A percentile compares a stretch with the other conserved stretches of the same genome.
These are phyloP conservation scores for Penicillium dipodomyicola DNA, from an alignment of 495 filamentous ascomycete genomes.

Conservation along the genomic window DNA sequence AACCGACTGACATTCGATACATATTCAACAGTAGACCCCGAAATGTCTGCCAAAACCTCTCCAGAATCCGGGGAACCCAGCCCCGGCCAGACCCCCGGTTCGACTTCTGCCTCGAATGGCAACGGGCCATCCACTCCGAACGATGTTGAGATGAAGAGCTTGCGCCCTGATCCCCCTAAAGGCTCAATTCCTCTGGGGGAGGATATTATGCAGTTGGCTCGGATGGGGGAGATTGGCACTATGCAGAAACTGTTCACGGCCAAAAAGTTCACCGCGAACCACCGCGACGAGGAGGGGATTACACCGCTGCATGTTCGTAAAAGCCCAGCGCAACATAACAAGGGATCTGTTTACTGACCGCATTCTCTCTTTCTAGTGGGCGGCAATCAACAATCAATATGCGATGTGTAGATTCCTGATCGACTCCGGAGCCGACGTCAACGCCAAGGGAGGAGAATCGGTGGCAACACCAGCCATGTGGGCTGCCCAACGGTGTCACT, in stretches of 20 bases:
- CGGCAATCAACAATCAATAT: conserved; percentile 98
- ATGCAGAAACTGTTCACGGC: conserved; percentile 87
- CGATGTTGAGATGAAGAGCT: conserved; percentile 67
- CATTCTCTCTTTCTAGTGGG: conserved; percentile 67
- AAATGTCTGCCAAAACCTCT: conserved; percentile 34
- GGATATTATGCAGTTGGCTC: conserved; percentile 94
- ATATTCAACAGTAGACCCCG: conserved; percentile 3
- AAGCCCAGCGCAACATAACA: neutral
- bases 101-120: conserved; percentile 42
- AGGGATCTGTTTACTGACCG: conserved; percentile 6
- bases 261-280: conserved; percentile 74
- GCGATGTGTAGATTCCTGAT: conserved; percentile 93
- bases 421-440: conserved; percentile 84
- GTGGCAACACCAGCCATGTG: conserved; percentile 92
- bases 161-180: conserved; percentile 48
- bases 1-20: conserved; percentile 1
- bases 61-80: conserved; percentile 30
- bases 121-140: conserved; percentile 60
- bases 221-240: conserved; percentile 77
- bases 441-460: conserved; percentile 91
- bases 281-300: conserved; percentile 86
- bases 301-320: conserved; percentile 88
- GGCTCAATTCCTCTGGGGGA: conserved; percentile 61
- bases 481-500: conserved; percentile 92
- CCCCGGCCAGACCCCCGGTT: conserved; percentile 25